These are phyloP conservation scores for Beauveria bassiana DNA, from an alignment of 2,329 filamentous ascomycete species.

Conservation along the genomic window DNA sequence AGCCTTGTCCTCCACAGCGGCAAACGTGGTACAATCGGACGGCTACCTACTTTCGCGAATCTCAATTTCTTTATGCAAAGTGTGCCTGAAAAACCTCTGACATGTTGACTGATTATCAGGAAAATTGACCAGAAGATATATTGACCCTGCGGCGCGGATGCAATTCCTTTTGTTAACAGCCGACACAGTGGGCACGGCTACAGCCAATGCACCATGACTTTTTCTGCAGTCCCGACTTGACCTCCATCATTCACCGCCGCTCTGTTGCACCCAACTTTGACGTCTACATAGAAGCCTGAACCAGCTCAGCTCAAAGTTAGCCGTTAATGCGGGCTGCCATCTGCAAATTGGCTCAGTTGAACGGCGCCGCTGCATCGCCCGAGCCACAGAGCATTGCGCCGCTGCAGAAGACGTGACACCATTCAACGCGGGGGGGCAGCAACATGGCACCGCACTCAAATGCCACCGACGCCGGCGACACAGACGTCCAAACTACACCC, in stretches of 20 bases:
- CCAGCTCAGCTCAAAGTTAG: not conserved
- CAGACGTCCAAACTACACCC: not conserved
- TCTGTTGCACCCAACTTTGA: not conserved
- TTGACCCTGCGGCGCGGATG: no score
- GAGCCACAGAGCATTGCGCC: not conserved
- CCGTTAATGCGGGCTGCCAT: not conserved
- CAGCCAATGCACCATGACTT: no score
- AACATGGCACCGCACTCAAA: constrained; percentile 7
- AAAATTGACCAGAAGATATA: no score
- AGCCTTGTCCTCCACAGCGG: not conserved
- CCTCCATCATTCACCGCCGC: not conserved
- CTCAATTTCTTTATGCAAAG: not conserved
- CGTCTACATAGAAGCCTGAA: not conserved
- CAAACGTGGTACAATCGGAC: not conserved
- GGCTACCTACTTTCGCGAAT: not conserved
- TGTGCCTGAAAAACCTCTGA: not conserved
- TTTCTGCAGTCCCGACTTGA: no score
- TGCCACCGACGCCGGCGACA: not conserved
- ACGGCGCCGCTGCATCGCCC: not conserved
- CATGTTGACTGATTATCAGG: no score
- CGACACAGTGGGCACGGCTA: no score
- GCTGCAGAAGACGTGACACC: not conserved
- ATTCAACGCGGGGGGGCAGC: not conserved
- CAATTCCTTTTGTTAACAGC: no score
- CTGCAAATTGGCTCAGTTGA: not conserved